A percentile compares a stretch with the other conserved stretches of the same genome.
These are phyloP conservation scores for Plasmopara muralis DNA, from an alignment of 352 stramenopile genomes.

Conservation along the genomic window DNA sequence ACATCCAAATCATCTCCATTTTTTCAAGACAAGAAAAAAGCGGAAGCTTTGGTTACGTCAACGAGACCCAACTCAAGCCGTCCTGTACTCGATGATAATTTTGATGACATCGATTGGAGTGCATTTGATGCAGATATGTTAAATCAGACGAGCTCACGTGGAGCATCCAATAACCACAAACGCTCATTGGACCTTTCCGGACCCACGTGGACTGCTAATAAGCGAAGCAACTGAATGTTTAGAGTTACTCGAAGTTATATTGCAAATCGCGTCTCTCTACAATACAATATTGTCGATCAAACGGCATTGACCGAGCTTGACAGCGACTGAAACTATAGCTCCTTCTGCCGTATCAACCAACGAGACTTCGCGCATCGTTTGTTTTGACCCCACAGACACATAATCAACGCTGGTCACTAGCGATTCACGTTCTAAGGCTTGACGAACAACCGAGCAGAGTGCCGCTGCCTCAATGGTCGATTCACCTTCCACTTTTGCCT, in stretches of 20 bases:
- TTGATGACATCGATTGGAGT: constrained; percentile 65
- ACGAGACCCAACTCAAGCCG: constrained; percentile 6
- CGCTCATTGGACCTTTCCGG: constrained; percentile 14
- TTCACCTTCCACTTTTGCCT: constrained; percentile 14
- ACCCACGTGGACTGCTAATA: constrained; percentile 13
- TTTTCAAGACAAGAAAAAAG: constrained; percentile 33
- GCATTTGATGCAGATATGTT: constrained; percentile 41
- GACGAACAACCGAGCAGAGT: constrained; percentile 38
- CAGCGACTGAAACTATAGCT: constrained; percentile 92
- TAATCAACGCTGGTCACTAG: constrained; percentile 94
- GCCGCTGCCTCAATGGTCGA: constrained; percentile 24
- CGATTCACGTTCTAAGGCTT: constrained; percentile 77
- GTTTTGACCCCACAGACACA: constrained; percentile 90
- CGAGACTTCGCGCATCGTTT: constrained; percentile 92
- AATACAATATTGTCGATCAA: constrained; percentile 97
- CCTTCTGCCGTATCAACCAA: constrained; percentile 54
- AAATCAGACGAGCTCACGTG: constrained; percentile 29
- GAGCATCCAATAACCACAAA: constrained; percentile 15
- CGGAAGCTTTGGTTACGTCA: constrained; percentile 9
- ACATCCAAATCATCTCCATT: constrained; percentile 38
- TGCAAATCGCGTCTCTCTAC: constrained; percentile 15
- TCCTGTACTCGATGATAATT: constrained; percentile 27
- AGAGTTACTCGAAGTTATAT: background rate
- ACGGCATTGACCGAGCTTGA: constrained; percentile 92
- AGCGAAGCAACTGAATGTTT: constrained; percentile 25